phyloP scores from a whole-genome alignment of 345 rosid genomes.

The Physaria fendleri region DNA sequence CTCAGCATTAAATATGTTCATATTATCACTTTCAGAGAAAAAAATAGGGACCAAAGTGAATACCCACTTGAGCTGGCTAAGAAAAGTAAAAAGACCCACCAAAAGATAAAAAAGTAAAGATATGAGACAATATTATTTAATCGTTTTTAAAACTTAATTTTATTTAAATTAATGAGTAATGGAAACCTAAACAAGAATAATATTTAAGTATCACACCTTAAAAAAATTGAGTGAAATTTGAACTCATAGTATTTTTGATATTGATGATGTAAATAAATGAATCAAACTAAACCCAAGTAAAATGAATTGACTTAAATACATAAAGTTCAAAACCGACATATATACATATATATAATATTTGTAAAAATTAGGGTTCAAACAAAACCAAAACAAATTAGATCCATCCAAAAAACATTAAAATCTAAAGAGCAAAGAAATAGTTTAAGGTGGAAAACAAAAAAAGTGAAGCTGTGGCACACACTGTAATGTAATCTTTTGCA shows the following conservation, averaged over 20 bases:
- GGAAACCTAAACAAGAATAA: not conserved
- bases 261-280: not conserved
- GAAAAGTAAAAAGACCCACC: not conserved
- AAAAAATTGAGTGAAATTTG: not conserved
- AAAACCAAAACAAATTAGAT: not conserved
- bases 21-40: conserved; percentile 3
- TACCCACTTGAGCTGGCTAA: conserved; percentile 13
- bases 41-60: conserved; percentile 19
- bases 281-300: not conserved
- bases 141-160: not conserved
- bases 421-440: not conserved
- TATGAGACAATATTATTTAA: conserved; percentile 3
- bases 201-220: too few species aligned
- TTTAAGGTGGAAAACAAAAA: not conserved
- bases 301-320: too few species aligned
- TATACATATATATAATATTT: not conserved
- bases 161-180: not conserved
- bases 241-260: not conserved
- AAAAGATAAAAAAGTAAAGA: not conserved
- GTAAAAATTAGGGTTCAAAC: not conserved
- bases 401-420: conserved; percentile 5
- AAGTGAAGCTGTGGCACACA: conserved; percentile 22
- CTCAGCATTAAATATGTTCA: conserved; percentile 6
- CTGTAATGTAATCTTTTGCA: conserved; percentile 15
- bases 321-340: too few species aligned